Conservation (phyloP, 164 flowering plant species). For the Amborella trichopoda region DNA sequence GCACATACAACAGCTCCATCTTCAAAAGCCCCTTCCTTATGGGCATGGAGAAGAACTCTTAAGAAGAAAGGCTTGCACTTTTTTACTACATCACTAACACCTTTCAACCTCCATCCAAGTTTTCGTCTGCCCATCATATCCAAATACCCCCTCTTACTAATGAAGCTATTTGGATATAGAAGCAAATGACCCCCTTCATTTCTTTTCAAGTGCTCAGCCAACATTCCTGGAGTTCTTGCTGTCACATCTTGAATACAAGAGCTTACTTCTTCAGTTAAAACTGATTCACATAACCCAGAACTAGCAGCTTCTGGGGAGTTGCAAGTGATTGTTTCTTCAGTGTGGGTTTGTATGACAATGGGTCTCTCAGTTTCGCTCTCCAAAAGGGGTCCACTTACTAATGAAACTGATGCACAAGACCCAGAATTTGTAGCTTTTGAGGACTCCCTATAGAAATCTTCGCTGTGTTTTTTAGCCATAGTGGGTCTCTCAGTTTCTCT, state of each 20-base stretch:
- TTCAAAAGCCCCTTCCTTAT: constrained; percentile 70
- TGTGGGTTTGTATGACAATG: not conserved
- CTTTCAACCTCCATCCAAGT: constrained; percentile 10
- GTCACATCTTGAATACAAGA: constrained; percentile 38
- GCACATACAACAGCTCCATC: constrained; percentile 87
- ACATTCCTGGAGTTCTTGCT: constrained; percentile 36
- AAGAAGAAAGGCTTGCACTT: constrained; percentile 36
- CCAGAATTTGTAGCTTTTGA: too few relatives aligned
- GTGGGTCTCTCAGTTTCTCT: too few relatives aligned
- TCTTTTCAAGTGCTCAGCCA: constrained; percentile 26
- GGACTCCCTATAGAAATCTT: too few relatives aligned
- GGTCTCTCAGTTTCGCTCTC: too few relatives aligned
- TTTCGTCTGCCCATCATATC: constrained; percentile 20
- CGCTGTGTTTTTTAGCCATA: too few relatives aligned
- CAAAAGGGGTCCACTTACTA: too few relatives aligned
- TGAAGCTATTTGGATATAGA: constrained; percentile 33
- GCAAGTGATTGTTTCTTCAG: constrained; percentile 3
- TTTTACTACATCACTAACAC: constrained; percentile 2
- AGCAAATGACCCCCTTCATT: constrained; percentile 24
- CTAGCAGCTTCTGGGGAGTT: constrained; percentile 1
- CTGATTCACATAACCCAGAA: constrained; percentile 2
- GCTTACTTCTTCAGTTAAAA: too few relatives aligned
- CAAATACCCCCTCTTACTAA: constrained; percentile 8
- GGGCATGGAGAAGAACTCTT: constrained; percentile 61
- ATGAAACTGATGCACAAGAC: too few relatives aligned